Evolutionary conservation across 176 grass and related monocot species (phyloP).

Genomic region (Tillandsia leiboldiana): DNA sequence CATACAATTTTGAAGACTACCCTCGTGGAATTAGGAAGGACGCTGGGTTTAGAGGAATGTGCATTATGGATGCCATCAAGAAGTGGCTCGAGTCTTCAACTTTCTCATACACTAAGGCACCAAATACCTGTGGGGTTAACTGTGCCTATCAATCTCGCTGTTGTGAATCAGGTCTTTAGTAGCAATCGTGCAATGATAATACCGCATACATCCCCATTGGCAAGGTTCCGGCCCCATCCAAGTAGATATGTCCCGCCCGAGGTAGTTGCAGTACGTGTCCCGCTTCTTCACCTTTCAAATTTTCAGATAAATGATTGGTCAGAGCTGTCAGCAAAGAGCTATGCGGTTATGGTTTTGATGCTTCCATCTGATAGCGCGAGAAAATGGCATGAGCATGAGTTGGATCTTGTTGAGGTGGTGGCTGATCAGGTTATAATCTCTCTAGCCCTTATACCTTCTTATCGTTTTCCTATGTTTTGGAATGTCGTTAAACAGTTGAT

Average conservation of each 20-base stretch:
- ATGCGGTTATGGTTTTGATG: slow-evolving; percentile 39
- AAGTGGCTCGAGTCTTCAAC: background rate
- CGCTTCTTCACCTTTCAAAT: slow-evolving; percentile 13
- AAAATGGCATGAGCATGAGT: slow-evolving; percentile 28
- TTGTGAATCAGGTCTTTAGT: background rate
- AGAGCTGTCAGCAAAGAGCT: slow-evolving; percentile 12
- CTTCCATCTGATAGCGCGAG: slow-evolving; percentile 12
- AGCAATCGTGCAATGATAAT: slow-evolving; percentile 1
- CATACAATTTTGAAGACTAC: slow-evolving; percentile 23
- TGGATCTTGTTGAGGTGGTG: slow-evolving; percentile 42
- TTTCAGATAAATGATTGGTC: slow-evolving; percentile 13
- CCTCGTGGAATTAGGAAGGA: slow-evolving; percentile 17
- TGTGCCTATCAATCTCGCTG: slow-evolving; percentile 10
- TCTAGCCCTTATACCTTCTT: too few relatives aligned
- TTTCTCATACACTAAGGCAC: slow-evolving; percentile 6
- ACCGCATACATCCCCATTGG: background rate
- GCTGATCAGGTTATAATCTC: slow-evolving; percentile 35
- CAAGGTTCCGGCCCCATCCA: background rate
- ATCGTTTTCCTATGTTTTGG: too few relatives aligned
- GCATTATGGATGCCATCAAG: slow-evolving; percentile 18
- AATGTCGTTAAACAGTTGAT: too few relatives aligned
- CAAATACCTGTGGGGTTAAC: background rate
- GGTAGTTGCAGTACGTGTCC: slow-evolving; percentile 22
- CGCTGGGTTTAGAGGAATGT: slow-evolving; percentile 16
- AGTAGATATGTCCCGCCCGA: background rate